A percentile compares a stretch with the other conserved stretches of the same genome.
phyloP scores from a whole-genome alignment of 495 filamentous ascomycete genomes.

The Talaromyces liani region DNA sequence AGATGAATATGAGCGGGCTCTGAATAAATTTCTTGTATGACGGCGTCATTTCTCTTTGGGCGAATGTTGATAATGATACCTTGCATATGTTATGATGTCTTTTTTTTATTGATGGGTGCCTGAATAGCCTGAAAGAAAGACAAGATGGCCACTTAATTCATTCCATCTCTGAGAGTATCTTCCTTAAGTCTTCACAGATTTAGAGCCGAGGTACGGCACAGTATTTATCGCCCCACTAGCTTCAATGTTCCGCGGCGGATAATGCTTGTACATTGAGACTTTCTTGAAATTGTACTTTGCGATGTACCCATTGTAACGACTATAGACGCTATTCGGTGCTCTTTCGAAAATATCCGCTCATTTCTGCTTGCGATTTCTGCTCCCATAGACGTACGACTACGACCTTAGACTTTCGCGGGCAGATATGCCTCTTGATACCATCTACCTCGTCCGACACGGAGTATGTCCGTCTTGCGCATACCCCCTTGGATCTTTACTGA shows the following conservation, averaged over 20 bases:
- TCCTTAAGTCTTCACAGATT: neutral
- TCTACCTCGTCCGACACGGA: constrained; percentile 81
- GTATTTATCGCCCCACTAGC: neutral
- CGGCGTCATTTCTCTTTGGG: constrained; percentile 6
- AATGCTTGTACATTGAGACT: neutral
- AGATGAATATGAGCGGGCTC: constrained; percentile 1
- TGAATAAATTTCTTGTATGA: constrained; percentile 7
- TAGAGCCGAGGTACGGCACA: neutral
- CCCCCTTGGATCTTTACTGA: neutral
- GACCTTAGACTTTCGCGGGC: neutral
- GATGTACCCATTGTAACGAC: neutral
- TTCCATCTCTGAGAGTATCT: neutral
- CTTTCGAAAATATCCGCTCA: neutral
- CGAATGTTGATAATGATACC: constrained; percentile 11
- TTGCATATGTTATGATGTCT: constrained; percentile 5
- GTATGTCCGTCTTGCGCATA: constrained; percentile 43
- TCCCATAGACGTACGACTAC: neutral
- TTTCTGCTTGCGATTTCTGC: neutral
- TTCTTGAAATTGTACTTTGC: neutral
- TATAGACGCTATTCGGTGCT: neutral
- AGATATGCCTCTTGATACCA: constrained; percentile 57
- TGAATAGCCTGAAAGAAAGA: constrained; percentile 8
- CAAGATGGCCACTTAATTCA: constrained; percentile 2
- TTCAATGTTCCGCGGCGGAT: neutral
- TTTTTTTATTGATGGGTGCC: constrained; percentile 5